phyloP scores from a whole-genome alignment of 441 rosid genomes.

The Bocquillonia castaneifolia region DNA sequence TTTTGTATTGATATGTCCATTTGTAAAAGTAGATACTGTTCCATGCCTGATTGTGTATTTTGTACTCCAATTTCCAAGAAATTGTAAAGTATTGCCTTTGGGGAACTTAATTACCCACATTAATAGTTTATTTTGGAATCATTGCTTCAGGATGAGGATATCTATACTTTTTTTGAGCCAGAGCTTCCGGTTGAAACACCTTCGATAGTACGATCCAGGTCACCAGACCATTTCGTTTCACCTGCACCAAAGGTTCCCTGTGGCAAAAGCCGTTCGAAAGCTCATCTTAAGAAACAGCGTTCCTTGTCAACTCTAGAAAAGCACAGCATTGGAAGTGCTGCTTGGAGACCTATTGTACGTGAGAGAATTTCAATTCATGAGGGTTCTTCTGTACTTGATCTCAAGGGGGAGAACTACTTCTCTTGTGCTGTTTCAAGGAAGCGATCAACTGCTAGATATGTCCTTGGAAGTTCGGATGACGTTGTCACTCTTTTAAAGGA shows the following conservation, averaged over 20 bases:
- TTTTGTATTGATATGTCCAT: neutral
- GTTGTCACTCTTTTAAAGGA: conserved; percentile 50
- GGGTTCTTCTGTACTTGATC: conserved; percentile 62
- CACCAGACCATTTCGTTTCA: conserved; percentile 31
- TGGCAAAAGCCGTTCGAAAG: conserved; percentile 29
- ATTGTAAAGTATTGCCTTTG: neutral
- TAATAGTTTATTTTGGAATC: neutral
- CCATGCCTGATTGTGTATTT: neutral
- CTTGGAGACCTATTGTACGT: conserved; percentile 32
- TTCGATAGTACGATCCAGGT: conserved; percentile 22
- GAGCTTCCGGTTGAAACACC: conserved; percentile 49
- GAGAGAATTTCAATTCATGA: conserved; percentile 36
- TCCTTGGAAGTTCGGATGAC: conserved; percentile 46
- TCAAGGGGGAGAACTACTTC: conserved; percentile 64
- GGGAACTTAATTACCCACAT: neutral
- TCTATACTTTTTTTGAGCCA: conserved; percentile 67
- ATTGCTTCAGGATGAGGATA: conserved; percentile 64
- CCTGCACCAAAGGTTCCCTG: conserved; percentile 31
- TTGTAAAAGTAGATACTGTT: neutral
- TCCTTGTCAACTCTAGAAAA: conserved; percentile 48
- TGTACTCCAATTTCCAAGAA: neutral
- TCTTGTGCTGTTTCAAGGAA: conserved; percentile 64
- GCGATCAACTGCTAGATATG: conserved; percentile 60
- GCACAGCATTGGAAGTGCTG: conserved; percentile 25
- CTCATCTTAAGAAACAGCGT: conserved; percentile 42